phyloP scores from a whole-genome alignment of 257 asterid species.

The Leonotis leonurus region DNA sequence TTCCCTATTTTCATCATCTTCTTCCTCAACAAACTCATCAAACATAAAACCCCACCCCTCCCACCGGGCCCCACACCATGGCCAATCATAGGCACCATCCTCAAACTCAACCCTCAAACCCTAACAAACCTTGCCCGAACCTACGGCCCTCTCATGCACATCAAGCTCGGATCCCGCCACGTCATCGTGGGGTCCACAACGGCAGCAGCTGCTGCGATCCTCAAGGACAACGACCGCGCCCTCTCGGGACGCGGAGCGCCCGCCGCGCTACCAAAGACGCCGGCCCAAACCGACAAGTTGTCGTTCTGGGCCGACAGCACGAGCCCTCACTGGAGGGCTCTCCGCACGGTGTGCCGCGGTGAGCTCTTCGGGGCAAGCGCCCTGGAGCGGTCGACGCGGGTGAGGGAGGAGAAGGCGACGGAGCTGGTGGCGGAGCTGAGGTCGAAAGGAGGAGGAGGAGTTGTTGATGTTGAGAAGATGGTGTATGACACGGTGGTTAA shows the following conservation, averaged over 20 bases:
- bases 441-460: constrained; percentile 15
- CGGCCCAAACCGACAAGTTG: constrained; percentile 16
- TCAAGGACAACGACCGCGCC: constrained; percentile 26
- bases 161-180: constrained; percentile 25
- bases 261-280: not conserved
- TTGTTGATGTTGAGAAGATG: constrained; percentile 14
- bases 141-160: constrained; percentile 37
- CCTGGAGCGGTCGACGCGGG: constrained; percentile 16
- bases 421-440: constrained; percentile 33
- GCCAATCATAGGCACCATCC: constrained; percentile 39
- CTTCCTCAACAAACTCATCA: not conserved
- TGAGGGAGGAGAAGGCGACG: constrained; percentile 26
- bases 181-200: constrained; percentile 43
- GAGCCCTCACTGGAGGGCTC: constrained; percentile 21
- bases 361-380: constrained; percentile 36
- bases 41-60: constrained; percentile 13
- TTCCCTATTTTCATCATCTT: constrained; percentile 9
- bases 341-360: constrained; percentile 19
- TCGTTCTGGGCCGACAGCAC: constrained; percentile 29
- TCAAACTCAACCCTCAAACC: constrained; percentile 16
- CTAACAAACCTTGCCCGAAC: constrained; percentile 26
- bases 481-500: constrained; percentile 32
- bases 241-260: constrained; percentile 31
- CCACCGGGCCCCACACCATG: constrained; percentile 60
- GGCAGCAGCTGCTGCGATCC: constrained; percentile 29